These are phyloP conservation scores for Raphanus hybrid DNA, from an alignment of 441 rosid genomes.

Conservation along the genomic window DNA sequence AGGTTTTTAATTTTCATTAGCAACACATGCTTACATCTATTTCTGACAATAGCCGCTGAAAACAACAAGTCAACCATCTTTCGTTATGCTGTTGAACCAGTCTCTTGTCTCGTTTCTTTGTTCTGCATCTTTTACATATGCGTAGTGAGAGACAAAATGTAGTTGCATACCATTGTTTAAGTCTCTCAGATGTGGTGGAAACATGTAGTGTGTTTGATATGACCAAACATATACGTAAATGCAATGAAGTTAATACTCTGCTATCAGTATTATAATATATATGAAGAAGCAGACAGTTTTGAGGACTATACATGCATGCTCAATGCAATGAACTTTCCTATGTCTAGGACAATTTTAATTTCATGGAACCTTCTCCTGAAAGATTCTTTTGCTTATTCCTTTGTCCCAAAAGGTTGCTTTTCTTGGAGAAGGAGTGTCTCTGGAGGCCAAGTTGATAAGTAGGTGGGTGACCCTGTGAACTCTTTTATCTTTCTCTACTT, in stretches of 20 bases:
- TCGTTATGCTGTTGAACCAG: slow-evolving; percentile 17
- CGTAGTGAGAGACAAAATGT: not conserved
- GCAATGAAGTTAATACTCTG: not conserved
- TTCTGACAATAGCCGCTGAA: slow-evolving; percentile 4
- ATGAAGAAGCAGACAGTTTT: slow-evolving; percentile 11
- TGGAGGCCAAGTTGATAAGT: slow-evolving; percentile 90
- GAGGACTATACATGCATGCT: not conserved
- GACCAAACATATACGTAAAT: slow-evolving; percentile 16
- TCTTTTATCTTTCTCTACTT: slow-evolving; percentile 16
- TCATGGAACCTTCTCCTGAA: slow-evolving; percentile 1
- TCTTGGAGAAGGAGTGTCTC: slow-evolving; percentile 94
- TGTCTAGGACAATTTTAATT: not conserved
- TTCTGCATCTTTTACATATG: slow-evolving; percentile 6
- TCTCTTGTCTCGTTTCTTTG: not conserved
- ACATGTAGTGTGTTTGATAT: not conserved
- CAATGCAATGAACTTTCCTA: not conserved
- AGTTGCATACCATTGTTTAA: not conserved
- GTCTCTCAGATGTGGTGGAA: not conserved
- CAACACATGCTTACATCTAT: slow-evolving; percentile 4
- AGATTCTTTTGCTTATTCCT: not conserved
- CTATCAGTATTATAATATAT: not conserved
- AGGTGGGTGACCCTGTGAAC: slow-evolving; percentile 36
- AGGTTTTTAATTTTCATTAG: slow-evolving; percentile 50
- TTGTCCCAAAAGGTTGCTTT: slow-evolving; percentile 58
- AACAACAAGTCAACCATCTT: not conserved